Conservation (phyloP, 805 yeast species). For the Suhomyces kilbournensis region DNA sequence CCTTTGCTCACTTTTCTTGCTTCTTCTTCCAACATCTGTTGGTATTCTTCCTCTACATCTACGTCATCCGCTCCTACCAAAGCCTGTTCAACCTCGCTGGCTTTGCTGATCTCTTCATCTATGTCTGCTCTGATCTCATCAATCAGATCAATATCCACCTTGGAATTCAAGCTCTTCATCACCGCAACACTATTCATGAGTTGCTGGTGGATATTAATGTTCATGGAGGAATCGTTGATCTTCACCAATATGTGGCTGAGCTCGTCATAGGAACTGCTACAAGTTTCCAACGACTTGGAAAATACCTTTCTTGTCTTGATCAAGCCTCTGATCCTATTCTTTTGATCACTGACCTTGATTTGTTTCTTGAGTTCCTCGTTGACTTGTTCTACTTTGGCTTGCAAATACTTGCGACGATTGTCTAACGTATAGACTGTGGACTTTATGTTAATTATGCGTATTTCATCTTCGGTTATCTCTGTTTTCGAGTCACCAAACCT, state of each 20-base stretch:
- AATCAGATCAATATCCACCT: constrained; percentile 24
- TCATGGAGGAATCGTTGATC: constrained; percentile 35
- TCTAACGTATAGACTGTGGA: constrained; percentile 16
- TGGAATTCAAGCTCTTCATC: constrained; percentile 26
- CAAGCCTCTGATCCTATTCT: constrained; percentile 16
- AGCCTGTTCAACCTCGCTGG: constrained; percentile 27
- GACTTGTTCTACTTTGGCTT: constrained; percentile 15
- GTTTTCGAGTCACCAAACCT: background rate
- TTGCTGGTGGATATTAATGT: constrained; percentile 22
- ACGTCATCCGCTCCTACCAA: constrained; percentile 19
- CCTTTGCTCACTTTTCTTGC: constrained; percentile 1
- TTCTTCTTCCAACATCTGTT: constrained; percentile 17
- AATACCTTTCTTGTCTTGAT: constrained; percentile 14
- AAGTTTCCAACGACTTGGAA: constrained; percentile 16
- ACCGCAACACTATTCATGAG: constrained; percentile 24
- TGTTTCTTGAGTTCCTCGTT: constrained; percentile 6
- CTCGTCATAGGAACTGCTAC: constrained; percentile 16
- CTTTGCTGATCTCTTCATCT: constrained; percentile 26
- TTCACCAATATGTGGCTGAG: constrained; percentile 24
- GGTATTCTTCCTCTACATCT: constrained; percentile 31
- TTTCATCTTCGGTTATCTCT: constrained; percentile 27
- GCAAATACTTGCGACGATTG: constrained; percentile 18
- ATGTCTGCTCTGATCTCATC: constrained; percentile 26
- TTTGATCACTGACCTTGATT: constrained; percentile 4
- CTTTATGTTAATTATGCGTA: constrained; percentile 28